Evolutionary conservation across 2,329 filamentous ascomycete species (phyloP).

Genomic region (Scytalidium lignicola): DNA sequence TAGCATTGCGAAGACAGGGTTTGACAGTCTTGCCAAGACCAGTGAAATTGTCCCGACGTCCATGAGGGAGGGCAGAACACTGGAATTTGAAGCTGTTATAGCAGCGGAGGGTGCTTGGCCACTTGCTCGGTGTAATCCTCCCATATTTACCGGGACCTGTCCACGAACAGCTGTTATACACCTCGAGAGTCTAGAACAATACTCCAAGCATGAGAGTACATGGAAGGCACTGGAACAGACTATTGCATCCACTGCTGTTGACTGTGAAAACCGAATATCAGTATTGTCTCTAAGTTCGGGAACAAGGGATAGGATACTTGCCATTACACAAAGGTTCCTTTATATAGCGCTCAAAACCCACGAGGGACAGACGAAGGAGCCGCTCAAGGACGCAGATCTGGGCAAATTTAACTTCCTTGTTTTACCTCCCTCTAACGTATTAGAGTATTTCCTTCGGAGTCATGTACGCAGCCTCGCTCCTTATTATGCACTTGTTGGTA

Average conservation of each 20-base stretch:
- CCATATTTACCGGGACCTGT: slow-evolving; percentile 38
- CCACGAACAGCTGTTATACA: slow-evolving; percentile 47
- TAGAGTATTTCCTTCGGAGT: slow-evolving; percentile 62
- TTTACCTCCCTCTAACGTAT: slow-evolving; percentile 58
- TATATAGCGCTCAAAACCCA: slow-evolving; percentile 68
- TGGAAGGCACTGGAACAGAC: slow-evolving; percentile 41
- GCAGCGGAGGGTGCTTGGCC: slow-evolving; percentile 47
- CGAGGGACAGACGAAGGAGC: slow-evolving; percentile 39
- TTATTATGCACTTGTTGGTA: slow-evolving; percentile 59
- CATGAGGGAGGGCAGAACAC: slow-evolving; percentile 19
- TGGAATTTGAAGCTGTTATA: slow-evolving; percentile 43
- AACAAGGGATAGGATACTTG: slow-evolving; percentile 64
- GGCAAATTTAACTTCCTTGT: slow-evolving; percentile 58
- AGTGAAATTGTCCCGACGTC: neutral
- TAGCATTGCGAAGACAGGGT: slow-evolving; percentile 30
- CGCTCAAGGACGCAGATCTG: slow-evolving; percentile 25
- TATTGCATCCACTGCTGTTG: slow-evolving; percentile 11
- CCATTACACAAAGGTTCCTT: slow-evolving; percentile 65
- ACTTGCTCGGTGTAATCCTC: slow-evolving; percentile 44
- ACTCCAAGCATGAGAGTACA: slow-evolving; percentile 41
- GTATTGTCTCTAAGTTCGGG: slow-evolving; percentile 41
- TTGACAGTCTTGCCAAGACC: too few species aligned
- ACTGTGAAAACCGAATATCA: slow-evolving; percentile 21
- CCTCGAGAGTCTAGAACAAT: slow-evolving; percentile 45
- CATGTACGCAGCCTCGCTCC: slow-evolving; percentile 62